These are phyloP conservation scores for Coffea eugenioides DNA, from an alignment of 257 asterid genomes.

Conservation along the genomic window DNA sequence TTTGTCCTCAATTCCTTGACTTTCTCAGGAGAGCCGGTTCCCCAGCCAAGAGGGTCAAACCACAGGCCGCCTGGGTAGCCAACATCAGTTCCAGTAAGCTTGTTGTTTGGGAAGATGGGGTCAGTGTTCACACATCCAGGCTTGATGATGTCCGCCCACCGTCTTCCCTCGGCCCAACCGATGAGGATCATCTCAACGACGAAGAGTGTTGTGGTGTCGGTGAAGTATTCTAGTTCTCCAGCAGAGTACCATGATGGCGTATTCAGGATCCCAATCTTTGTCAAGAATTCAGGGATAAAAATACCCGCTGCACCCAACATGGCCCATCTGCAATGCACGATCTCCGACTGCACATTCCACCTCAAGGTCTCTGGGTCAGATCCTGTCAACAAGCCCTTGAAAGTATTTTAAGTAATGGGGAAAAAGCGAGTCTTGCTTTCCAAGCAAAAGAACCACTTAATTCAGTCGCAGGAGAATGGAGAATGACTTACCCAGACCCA, in stretches of 20 bases:
- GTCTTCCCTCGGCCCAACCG: constrained; percentile 99
- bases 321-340: constrained; percentile 98
- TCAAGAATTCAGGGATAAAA: constrained; percentile 90
- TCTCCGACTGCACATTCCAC: constrained; percentile 87
- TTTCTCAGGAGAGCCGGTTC: constrained; percentile 68
- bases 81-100: constrained; percentile 95
- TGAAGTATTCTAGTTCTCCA: constrained; percentile 90
- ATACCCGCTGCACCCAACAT: constrained; percentile 99
- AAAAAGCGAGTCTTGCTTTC: background rate
- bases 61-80: constrained; percentile 96
- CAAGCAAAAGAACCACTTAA: background rate
- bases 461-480: background rate
- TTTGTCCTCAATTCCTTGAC: constrained; percentile 91
- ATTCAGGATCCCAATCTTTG: constrained; percentile 86
- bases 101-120: constrained; percentile 98
- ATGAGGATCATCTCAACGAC: constrained; percentile 73
- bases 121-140: constrained; percentile 96
- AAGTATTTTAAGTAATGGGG: background rate
- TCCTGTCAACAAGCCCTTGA: constrained; percentile 33
- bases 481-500: constrained; percentile 66
- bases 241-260: constrained; percentile 99
- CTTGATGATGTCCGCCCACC: constrained; percentile 96
- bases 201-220: constrained; percentile 89
- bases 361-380: constrained; percentile 96
- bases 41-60: constrained; percentile 99